phyloP scores from a whole-genome alignment of 164 flowering plant genomes.

The Vitis cinerea region DNA sequence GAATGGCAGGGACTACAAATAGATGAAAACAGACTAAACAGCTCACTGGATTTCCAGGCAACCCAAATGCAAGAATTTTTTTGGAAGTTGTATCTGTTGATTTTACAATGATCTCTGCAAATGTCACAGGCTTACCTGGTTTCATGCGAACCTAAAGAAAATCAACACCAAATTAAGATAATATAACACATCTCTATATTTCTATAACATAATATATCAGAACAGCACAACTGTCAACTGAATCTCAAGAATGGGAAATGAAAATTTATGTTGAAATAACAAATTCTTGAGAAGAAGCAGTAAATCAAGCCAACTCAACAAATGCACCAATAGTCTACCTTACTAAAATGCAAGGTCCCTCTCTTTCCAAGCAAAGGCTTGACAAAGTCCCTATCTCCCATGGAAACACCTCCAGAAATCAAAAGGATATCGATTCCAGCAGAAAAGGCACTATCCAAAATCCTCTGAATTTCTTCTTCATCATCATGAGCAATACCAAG shows the following conservation, averaged over 20 bases:
- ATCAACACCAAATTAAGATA: conserved; percentile 6
- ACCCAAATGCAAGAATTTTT: conserved; percentile 85
- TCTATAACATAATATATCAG: not conserved
- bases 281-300: too few species aligned
- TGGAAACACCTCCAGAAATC: conserved; percentile 98
- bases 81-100: conserved; percentile 24
- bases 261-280: too few species aligned
- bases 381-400: conserved; percentile 95
- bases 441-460: conserved; percentile 56
- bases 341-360: conserved; percentile 65
- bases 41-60: conserved; percentile 99
- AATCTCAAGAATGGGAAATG: conserved; percentile 3
- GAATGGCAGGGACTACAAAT: conserved; percentile 79
- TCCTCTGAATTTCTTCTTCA: conserved; percentile 56
- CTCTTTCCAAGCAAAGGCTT: conserved; percentile 76
- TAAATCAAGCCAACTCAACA: not conserved
- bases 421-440: conserved; percentile 67
- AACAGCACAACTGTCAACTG: too few species aligned
- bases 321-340: conserved; percentile 40
- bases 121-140: conserved; percentile 93
- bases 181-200: not conserved
- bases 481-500: conserved; percentile 90
- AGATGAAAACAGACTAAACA: conserved; percentile 86
- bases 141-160: conserved; percentile 72
- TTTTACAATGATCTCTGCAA: conserved; percentile 62